Conservation (phyloP, 306 rosid genomes). For the Cicer arietinum region DNA sequence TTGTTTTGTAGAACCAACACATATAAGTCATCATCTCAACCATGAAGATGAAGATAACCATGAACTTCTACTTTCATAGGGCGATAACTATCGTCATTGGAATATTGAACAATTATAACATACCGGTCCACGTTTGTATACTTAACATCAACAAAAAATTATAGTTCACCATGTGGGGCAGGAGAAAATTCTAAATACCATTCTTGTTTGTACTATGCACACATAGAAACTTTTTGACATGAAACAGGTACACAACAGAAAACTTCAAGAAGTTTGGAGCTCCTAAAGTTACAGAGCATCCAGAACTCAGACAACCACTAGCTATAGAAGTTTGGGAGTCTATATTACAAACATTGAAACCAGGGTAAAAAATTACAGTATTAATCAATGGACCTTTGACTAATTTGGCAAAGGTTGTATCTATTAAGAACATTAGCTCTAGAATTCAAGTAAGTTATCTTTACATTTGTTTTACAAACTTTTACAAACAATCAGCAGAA, state of each 20-base stretch:
- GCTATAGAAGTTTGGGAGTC: slow-evolving; percentile 86
- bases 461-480: too few relatives aligned
- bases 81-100: neutral
- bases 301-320: slow-evolving; percentile 74
- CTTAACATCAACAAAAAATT: too few relatives aligned
- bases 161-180: too few relatives aligned
- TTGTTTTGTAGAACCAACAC: neutral
- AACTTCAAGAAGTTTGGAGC: slow-evolving; percentile 65
- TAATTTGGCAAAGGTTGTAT: slow-evolving; percentile 72
- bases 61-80: neutral
- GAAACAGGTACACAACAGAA: slow-evolving; percentile 74
- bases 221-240: slow-evolving; percentile 12
- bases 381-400: slow-evolving; percentile 95
- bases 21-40: neutral
- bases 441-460: slow-evolving; percentile 60
- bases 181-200: neutral
- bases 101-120: neutral
- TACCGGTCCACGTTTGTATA: neutral
- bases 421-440: slow-evolving; percentile 55
- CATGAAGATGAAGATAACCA: neutral
- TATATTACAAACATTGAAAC: slow-evolving; percentile 52
- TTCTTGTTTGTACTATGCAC: neutral
- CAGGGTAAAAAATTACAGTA: slow-evolving; percentile 73
- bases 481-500: too few relatives aligned
- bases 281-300: slow-evolving; percentile 68